Conservation (phyloP, 805 yeast genomes). For the Teunomyces gatunensis region DNA sequence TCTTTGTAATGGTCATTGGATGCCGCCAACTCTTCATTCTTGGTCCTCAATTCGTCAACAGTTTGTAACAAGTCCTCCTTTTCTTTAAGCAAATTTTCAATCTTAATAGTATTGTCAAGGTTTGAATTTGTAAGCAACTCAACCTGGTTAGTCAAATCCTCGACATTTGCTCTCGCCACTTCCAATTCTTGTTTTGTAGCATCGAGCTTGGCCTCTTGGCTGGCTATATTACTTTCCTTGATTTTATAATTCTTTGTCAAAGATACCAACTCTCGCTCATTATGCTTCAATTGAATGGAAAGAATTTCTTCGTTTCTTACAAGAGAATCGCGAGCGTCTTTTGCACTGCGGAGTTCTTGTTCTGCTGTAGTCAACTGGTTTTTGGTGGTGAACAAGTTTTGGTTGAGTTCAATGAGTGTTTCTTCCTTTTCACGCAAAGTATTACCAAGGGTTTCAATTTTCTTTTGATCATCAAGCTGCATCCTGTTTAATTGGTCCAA, state of each 20-base stretch:
- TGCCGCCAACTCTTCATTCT: conserved; percentile 9
- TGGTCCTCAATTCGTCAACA: conserved; percentile 3
- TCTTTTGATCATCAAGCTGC: conserved; percentile 17
- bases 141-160: conserved; percentile 4
- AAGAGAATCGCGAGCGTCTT: conserved; percentile 4
- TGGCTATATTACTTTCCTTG: conserved; percentile 9
- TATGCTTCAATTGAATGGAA: conserved; percentile 23
- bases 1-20: conserved; percentile 15
- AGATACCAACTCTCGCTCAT: conserved; percentile 27
- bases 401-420: not conserved
- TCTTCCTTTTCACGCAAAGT: conserved; percentile 6
- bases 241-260: conserved; percentile 21
- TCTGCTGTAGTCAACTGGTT: conserved; percentile 6
- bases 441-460: conserved; percentile 7
- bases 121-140: conserved; percentile 11
- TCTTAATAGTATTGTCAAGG: conserved; percentile 10
- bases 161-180: not conserved
- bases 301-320: conserved; percentile 11
- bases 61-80: conserved; percentile 14
- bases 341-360: conserved; percentile 5
- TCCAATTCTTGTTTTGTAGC: conserved; percentile 1
- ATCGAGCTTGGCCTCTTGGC: conserved; percentile 6
- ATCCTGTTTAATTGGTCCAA: conserved; percentile 23
- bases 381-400: conserved; percentile 3
- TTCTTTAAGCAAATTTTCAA: conserved; percentile 17